phyloP scores from a whole-genome alignment of 306 rosid genomes.

The Trichosanthes cucumerina region DNA sequence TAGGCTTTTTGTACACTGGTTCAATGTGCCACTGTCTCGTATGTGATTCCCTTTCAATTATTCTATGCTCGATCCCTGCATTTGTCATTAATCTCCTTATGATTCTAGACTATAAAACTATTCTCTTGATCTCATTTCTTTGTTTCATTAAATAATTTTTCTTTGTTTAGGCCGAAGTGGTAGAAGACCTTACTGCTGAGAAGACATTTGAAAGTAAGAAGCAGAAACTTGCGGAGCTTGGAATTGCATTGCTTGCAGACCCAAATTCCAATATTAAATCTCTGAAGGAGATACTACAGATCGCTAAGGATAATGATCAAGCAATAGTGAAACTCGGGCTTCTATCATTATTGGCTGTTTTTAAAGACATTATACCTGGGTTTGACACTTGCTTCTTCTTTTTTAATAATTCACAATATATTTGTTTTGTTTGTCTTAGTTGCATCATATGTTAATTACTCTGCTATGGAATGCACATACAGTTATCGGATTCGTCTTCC shows the following conservation, averaged over 20 bases:
- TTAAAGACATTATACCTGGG: slow-evolving; percentile 94
- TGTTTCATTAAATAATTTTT: slow-evolving; percentile 5
- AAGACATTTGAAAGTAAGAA: slow-evolving; percentile 76
- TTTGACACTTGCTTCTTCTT: slow-evolving; percentile 19
- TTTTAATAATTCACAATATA: background rate
- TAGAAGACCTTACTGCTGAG: slow-evolving; percentile 73
- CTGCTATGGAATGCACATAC: slow-evolving; percentile 20
- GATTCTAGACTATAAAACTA: background rate
- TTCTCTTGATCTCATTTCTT: slow-evolving; percentile 10
- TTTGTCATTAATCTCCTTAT: background rate
- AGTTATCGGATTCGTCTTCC: slow-evolving; percentile 95
- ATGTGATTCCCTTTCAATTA: background rate
- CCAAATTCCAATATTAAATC: slow-evolving; percentile 80
- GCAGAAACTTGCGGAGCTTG: slow-evolving; percentile 85
- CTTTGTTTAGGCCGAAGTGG: slow-evolving; percentile 68
- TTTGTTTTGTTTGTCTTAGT: background rate
- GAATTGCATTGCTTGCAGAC: slow-evolving; percentile 62
- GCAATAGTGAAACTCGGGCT: slow-evolving; percentile 77
- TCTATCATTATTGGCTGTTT: slow-evolving; percentile 79
- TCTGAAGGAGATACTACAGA: slow-evolving; percentile 69
- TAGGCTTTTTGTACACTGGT: background rate
- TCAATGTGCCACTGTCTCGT: background rate
- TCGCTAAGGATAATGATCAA: slow-evolving; percentile 52
- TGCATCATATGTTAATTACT: slow-evolving; percentile 4
- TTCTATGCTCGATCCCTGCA: background rate